Base-by-base conservation (phyloP, 345 rosid species). In the Gossypium mustelinum region DNA sequence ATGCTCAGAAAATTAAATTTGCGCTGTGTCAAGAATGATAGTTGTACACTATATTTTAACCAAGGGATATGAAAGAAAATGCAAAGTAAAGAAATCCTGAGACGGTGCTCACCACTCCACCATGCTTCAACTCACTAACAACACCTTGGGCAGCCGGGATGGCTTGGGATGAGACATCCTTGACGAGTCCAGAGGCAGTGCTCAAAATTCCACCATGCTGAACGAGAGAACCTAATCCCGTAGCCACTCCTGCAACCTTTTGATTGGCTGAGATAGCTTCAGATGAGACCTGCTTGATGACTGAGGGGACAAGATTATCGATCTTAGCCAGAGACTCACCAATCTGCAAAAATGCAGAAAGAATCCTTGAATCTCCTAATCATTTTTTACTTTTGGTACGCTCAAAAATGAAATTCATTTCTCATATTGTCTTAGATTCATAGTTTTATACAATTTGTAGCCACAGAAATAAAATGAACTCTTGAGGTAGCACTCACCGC, bases 201-300 rank as follows among this genome's bases (percentile, higher is more conserved):
- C 82, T 88, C 27, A 84, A 84, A 59, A 93, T 87, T 0, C 97
- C 99, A 9, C 88, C 71, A 25, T 86, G 84, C 79, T 91, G 87
- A 39, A 95, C 84, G 75, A 91, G 97, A 13, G 92, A 80, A 75
- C 91, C 93, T 60, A 89, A 34, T 0, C 87, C 85, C 24, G 81
- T 79, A 14, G 94, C 99, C 20, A 85, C 88, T 25, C 84, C 96
- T 0, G 98, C 93, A 70, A 96, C 98, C 65, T 79, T 82, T 71
- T 89, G 93, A 14, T 96, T 96, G 0, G 86, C 94, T 7, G 89
- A 86, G 34, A 87, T 34, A 34, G 97, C 99, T 29, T 89, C 89
- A 8, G 87, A 77, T 0, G 98, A 94, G 1, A 85, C 97, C 77
- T 93, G 94, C 85, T 79, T 92, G 65, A 96, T 77, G 8, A 81